Evolutionary conservation across 257 asterid genomes (phyloP).

Genomic region (Solanum pinnatisectum): DNA sequence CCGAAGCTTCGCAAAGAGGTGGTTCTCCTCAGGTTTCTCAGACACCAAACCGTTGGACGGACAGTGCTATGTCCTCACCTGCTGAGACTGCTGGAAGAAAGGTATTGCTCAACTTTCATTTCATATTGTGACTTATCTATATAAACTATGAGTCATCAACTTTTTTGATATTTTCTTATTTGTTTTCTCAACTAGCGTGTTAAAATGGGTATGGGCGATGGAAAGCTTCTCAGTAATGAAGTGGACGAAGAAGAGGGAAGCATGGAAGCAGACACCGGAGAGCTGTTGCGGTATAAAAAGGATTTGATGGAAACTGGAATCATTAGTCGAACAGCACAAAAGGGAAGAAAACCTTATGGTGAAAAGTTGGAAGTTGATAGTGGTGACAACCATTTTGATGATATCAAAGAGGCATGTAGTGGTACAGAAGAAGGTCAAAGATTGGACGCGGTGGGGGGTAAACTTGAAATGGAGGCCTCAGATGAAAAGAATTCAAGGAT

Average conservation of each 20-base stretch:
- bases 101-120: slow-evolving; percentile 31
- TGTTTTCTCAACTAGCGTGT: slow-evolving; percentile 11
- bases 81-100: slow-evolving; percentile 48
- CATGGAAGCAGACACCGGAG: slow-evolving; percentile 63
- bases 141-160: background rate
- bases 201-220: slow-evolving; percentile 25
- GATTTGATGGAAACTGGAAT: slow-evolving; percentile 23
- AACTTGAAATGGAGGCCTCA: slow-evolving; percentile 21
- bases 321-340: slow-evolving; percentile 19
- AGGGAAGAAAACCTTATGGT: slow-evolving; percentile 25
- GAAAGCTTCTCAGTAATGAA: slow-evolving; percentile 43
- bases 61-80: slow-evolving; percentile 66
- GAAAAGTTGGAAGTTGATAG: slow-evolving; percentile 36
- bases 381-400: slow-evolving; percentile 44
- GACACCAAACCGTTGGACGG: slow-evolving; percentile 66
- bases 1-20: slow-evolving; percentile 87
- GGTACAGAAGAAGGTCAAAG: slow-evolving; percentile 65
- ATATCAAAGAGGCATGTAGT: slow-evolving; percentile 68
- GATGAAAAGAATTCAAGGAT: slow-evolving; percentile 28
- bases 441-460: slow-evolving; percentile 34
- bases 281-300: slow-evolving; percentile 39
- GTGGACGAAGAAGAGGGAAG: slow-evolving; percentile 76
- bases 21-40: slow-evolving; percentile 86
- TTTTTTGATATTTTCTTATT: background rate
- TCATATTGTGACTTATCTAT: background rate